These are phyloP conservation scores for Penicillium sp. DNA, from an alignment of 2,329 filamentous ascomycete species.

Conservation along the genomic window DNA sequence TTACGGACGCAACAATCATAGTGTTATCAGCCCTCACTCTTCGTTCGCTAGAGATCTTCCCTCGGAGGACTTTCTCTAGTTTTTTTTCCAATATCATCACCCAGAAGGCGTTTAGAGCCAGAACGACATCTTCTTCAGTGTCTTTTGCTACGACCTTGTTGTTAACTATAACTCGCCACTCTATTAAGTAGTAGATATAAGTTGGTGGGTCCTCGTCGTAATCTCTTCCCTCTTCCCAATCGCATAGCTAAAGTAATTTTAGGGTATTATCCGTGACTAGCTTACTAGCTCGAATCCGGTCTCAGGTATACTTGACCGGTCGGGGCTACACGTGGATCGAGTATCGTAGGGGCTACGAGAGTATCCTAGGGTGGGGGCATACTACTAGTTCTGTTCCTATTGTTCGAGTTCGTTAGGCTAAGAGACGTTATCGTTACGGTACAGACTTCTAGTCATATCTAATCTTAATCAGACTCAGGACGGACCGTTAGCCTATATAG, in stretches of 20 bases:
- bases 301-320: neutral
- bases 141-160: constrained; percentile 4
- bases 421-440: neutral
- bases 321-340: neutral
- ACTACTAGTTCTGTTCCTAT: neutral
- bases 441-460: neutral
- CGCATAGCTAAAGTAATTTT: neutral
- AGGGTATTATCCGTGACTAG: neutral
- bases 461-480: neutral
- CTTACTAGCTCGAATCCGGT: neutral
- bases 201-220: constrained; percentile 6
- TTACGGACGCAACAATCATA: neutral
- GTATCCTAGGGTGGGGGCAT: neutral
- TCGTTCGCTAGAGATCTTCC: neutral
- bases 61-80: constrained; percentile 5
- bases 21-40: neutral
- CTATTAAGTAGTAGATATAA: constrained; percentile 14
- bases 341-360: neutral
- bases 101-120: constrained; percentile 8
- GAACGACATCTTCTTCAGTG: constrained; percentile 6
- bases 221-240: neutral
- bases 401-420: neutral
- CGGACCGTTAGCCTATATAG: neutral
- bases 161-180: constrained; percentile 15
- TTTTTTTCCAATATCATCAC: neutral